These are phyloP conservation scores for Chaetomium cochliodes DNA, from an alignment of 495 filamentous ascomycete genomes.

Conservation along the genomic window DNA sequence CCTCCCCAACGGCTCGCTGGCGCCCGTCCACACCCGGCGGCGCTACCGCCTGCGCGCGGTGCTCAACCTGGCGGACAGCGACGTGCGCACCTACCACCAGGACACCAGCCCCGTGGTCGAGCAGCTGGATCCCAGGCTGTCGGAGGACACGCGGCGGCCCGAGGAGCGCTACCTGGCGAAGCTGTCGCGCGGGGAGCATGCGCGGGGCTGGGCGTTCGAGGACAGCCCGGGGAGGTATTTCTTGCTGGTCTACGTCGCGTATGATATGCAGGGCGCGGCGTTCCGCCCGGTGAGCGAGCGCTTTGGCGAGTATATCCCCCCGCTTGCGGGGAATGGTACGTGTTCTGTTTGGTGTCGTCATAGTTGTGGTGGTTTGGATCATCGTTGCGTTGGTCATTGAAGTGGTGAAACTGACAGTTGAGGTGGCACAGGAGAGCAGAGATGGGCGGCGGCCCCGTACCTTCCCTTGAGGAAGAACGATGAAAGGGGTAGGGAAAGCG, in stretches of 20 bases:
- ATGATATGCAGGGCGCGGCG: background rate
- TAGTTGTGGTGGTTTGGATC: background rate
- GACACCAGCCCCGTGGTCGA: background rate
- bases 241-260: background rate
- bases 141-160: background rate
- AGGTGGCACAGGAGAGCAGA: too few relatives aligned
- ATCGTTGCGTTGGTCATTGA: too few relatives aligned
- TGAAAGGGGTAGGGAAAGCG: too few relatives aligned
- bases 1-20: background rate
- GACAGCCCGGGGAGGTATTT: background rate
- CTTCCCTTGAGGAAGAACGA: too few relatives aligned
- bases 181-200: background rate
- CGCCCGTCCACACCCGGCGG: background rate
- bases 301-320: background rate
- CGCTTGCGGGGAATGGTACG: background rate
- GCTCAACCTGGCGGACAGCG: conserved; percentile 3
- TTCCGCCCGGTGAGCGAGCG: background rate
- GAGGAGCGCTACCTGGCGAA: background rate
- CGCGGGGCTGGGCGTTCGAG: background rate
- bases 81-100: background rate
- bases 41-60: conserved; percentile 1
- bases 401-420: too few relatives aligned
- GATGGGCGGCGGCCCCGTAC: too few relatives aligned
- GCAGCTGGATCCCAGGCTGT: background rate
- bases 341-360: background rate